Evolutionary conservation across 2,329 filamentous ascomycete genomes (phyloP), one percentile per base, ranked within the genome.

Genomic region (Onygenales sp.): DNA sequence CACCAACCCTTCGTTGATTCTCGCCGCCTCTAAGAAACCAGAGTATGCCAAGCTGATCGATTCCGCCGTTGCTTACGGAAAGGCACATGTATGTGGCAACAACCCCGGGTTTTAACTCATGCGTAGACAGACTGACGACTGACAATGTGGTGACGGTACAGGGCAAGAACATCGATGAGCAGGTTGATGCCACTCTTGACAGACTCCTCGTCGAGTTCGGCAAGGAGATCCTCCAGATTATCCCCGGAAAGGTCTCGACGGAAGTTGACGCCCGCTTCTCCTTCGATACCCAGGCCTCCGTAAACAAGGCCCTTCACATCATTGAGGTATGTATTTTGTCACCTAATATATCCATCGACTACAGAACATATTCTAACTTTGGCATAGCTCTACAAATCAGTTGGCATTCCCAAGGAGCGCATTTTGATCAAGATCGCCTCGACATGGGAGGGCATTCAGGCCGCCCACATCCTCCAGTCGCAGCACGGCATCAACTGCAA

Each of bases 371-470:
- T 42, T 42, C 49, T 54, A 56, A 57, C 63, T 69, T 54, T 71
- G 58, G 6, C 52, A 58, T 68, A 95, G 90, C 88, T 98, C 61
- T 98, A 98, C 86, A 87, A 95, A 77, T 82, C 87, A 70, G 77
- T 87, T 67, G 93, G 93, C 61, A 88, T 98, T 73, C 78, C 81
- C 76, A 96, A 96, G 83, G 88, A 92, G 67, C 92, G 93, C 60
- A 73, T 98, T 68, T 82, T 98, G 64, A 98, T 98, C 84, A 98
- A 98, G 87, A 84, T 98, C 63, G 93, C 93, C 69, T 95, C 93
- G 57, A 98, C 93, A 74, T 98, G 90, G 89, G 93, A 98, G 80
- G 93, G 93, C 72, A 97, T 98, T 83, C 90, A 98, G 83, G 93
- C 93, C 61, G 92, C 93, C 61, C 86, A 95, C 80, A 91, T 94